These are phyloP conservation scores for Candida boleticola DNA, from an alignment of 805 yeast species.

Conservation along the genomic window DNA sequence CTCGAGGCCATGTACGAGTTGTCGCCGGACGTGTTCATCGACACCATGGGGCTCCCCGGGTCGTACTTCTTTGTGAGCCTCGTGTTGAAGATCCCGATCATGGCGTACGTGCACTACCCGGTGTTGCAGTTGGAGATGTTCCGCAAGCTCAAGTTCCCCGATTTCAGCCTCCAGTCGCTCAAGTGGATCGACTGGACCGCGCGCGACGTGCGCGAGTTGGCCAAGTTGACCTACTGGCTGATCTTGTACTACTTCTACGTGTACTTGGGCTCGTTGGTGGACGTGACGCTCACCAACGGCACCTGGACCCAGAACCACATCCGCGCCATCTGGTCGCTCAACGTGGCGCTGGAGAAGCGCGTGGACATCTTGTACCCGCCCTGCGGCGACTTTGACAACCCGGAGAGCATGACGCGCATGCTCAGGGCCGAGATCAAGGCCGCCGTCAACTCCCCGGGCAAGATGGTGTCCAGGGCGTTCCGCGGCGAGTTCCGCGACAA, in stretches of 20 bases:
- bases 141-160: constrained; percentile 45
- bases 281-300: constrained; percentile 73
- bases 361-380: constrained; percentile 78
- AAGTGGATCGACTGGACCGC: constrained; percentile 15
- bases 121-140: constrained; percentile 88
- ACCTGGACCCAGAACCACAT: constrained; percentile 91
- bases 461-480: constrained; percentile 33
- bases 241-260: constrained; percentile 61
- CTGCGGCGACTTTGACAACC: constrained; percentile 47
- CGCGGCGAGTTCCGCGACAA: constrained; percentile 12
- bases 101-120: constrained; percentile 94
- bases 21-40: constrained; percentile 88
- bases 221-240: constrained; percentile 68
- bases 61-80: constrained; percentile 63
- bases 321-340: constrained; percentile 55
- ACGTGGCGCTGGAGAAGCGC: constrained; percentile 19
- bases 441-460: too few species aligned
- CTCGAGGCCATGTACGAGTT: constrained; percentile 67
- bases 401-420: background rate
- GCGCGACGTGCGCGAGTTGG: constrained; percentile 32
- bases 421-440: background rate
- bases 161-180: constrained; percentile 9
- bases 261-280: constrained; percentile 63
- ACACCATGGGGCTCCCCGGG: constrained; percentile 93
- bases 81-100: constrained; percentile 66